Conservation (phyloP, 2,329 filamentous ascomycete species). For the Penicillium sp. region DNA sequence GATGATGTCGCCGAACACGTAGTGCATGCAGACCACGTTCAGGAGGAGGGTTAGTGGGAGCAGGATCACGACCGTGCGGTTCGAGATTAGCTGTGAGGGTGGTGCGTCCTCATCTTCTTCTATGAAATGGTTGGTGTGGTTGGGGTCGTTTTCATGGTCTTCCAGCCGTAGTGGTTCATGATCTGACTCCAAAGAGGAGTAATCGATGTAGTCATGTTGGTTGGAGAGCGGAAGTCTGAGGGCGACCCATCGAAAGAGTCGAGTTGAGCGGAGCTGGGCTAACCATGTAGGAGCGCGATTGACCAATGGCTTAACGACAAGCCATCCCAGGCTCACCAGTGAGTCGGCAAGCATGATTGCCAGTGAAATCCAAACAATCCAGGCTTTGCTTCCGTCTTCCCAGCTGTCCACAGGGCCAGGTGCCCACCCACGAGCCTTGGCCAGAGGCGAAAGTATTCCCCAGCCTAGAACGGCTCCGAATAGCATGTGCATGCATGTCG, state of each 20-base stretch:
- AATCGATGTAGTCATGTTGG: constrained; percentile 33
- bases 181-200: constrained; percentile 32
- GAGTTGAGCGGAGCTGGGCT: constrained; percentile 33
- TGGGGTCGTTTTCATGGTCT: constrained; percentile 1
- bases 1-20: constrained; percentile 82
- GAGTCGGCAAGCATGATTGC: constrained; percentile 97
- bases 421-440: constrained; percentile 86
- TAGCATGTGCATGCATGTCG: constrained; percentile 94
- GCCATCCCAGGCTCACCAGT: constrained; percentile 81
- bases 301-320: constrained; percentile 68
- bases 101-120: constrained; percentile 76
- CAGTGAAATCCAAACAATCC: constrained; percentile 96
- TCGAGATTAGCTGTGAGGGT: constrained; percentile 77
- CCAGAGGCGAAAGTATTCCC: constrained; percentile 86
- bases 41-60: constrained; percentile 76
- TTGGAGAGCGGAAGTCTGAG: constrained; percentile 19
- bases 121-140: constrained; percentile 2
- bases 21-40: constrained; percentile 79
- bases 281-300: constrained; percentile 48
- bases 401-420: constrained; percentile 84
- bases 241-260: constrained; percentile 32
- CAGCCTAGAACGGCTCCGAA: constrained; percentile 87
- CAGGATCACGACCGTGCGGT: constrained; percentile 71
- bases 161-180: constrained; percentile 8
- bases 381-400: constrained; percentile 92